A percentile compares a stretch with the other conserved stretches of the same genome.
These are phyloP conservation scores for Aspergillus haitiensis DNA, from an alignment of 495 filamentous ascomycete genomes.

Conservation along the genomic window DNA sequence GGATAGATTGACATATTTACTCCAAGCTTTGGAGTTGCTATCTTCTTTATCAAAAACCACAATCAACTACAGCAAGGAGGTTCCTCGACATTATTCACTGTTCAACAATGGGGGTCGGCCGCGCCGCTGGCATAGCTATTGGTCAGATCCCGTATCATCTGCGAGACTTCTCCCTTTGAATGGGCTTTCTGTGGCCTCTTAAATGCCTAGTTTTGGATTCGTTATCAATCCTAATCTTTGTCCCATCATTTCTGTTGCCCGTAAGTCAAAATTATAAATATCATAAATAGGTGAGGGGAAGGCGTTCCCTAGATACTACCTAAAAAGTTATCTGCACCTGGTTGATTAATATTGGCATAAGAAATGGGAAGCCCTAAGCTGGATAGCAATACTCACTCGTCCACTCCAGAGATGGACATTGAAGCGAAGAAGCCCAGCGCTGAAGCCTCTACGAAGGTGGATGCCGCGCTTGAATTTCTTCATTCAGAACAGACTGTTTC, in stretches of 20 bases:
- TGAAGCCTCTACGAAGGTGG: constrained; percentile 24
- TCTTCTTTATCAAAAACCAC: constrained; percentile 3
- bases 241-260: too few species aligned
- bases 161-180: background rate
- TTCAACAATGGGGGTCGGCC: constrained; percentile 8
- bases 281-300: too few species aligned
- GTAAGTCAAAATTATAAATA: too few species aligned
- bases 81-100: background rate
- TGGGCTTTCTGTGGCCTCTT: background rate
- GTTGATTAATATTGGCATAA: background rate
- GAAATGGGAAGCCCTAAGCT: constrained; percentile 13
- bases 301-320: too few species aligned
- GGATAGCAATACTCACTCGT: background rate
- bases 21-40: background rate
- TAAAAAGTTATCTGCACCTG: too few species aligned
- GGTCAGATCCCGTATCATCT: background rate
- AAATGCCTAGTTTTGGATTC: background rate
- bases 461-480: constrained; percentile 34
- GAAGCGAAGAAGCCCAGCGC: constrained; percentile 20
- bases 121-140: background rate
- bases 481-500: constrained; percentile 19
- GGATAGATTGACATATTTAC: background rate
- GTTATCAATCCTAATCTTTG: too few species aligned
- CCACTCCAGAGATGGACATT: constrained; percentile 17
- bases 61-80: background rate